These are phyloP conservation scores for Proliferodiscus dingleyae DNA, from an alignment of 2,329 filamentous ascomycete genomes.

Conservation along the genomic window DNA sequence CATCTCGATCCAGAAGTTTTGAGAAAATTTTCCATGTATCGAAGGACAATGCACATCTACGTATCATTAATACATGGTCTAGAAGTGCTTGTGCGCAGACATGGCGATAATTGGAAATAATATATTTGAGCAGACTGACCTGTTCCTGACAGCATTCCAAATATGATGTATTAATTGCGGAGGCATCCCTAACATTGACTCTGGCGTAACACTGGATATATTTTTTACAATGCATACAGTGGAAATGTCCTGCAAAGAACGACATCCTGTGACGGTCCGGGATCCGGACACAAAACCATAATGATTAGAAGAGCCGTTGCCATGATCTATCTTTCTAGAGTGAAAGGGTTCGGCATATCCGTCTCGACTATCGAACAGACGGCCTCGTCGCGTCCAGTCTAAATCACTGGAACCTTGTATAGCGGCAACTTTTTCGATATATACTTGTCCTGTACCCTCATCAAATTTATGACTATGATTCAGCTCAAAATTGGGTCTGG, in stretches of 20 bases:
- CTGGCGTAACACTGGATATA: slow-evolving; percentile 16
- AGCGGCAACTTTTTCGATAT: slow-evolving; percentile 20
- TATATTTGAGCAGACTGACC: slow-evolving; percentile 14
- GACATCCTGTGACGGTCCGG: slow-evolving; percentile 13
- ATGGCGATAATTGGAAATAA: slow-evolving; percentile 1
- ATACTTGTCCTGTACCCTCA: slow-evolving; percentile 26
- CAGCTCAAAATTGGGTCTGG: not conserved
- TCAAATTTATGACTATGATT: slow-evolving; percentile 20
- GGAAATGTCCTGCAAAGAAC: slow-evolving; percentile 21
- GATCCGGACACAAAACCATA: slow-evolving; percentile 7
- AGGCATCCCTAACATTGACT: slow-evolving; percentile 21
- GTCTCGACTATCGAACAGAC: slow-evolving; percentile 8
- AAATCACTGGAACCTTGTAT: slow-evolving; percentile 14
- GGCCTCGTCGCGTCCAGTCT: slow-evolving; percentile 19
- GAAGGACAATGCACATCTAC: slow-evolving; percentile 24
- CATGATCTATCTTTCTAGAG: too few relatives aligned
- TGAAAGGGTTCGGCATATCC: slow-evolving; percentile 6
- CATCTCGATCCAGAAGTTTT: slow-evolving; percentile 17
- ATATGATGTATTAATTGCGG: slow-evolving; percentile 13
- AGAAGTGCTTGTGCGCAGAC: too few relatives aligned
- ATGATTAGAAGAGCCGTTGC: too few relatives aligned
- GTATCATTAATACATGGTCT: slow-evolving; percentile 1
- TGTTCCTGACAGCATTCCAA: slow-evolving; percentile 22
- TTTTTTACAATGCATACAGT: slow-evolving; percentile 23
- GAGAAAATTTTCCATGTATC: slow-evolving; percentile 29